Conservation (phyloP, 108 stramenopile species). For the Tribonema minus region DNA sequence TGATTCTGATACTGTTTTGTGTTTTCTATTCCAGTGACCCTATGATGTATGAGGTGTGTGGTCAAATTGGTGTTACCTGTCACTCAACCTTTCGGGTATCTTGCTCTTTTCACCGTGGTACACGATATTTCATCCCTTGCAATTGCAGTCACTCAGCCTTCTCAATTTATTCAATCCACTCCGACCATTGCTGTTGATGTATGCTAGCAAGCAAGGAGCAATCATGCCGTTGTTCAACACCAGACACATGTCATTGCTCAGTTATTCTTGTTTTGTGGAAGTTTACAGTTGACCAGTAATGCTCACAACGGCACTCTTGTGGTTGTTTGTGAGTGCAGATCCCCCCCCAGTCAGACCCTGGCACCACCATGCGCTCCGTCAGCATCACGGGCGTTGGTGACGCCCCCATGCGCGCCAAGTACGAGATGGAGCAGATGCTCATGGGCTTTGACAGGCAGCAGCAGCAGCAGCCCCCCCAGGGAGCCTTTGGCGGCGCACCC, state of each 20-base stretch:
- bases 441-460: constrained; percentile 9
- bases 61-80: no score
- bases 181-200: neutral
- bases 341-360: constrained; percentile 67
- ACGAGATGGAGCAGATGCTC: constrained; percentile 54
- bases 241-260: neutral
- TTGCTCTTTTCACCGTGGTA: no score
- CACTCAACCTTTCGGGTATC: no score
- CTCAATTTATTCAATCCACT: neutral
- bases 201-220: neutral
- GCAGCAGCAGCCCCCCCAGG: neutral
- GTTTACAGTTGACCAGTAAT: no score
- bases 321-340: constrained; percentile 82
- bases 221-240: neutral
- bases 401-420: constrained; percentile 49
- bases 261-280: no score
- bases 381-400: constrained; percentile 59
- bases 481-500: constrained; percentile 25
- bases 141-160: no score
- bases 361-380: constrained; percentile 50
- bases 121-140: no score
- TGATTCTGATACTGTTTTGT: no score
- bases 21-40: no score
- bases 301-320: neutral
- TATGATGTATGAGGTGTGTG: no score